Evolutionary conservation across 257 asterid genomes (phyloP), one percentile per base, ranked within the genome.

Genomic region (Perilla frutescens): DNA sequence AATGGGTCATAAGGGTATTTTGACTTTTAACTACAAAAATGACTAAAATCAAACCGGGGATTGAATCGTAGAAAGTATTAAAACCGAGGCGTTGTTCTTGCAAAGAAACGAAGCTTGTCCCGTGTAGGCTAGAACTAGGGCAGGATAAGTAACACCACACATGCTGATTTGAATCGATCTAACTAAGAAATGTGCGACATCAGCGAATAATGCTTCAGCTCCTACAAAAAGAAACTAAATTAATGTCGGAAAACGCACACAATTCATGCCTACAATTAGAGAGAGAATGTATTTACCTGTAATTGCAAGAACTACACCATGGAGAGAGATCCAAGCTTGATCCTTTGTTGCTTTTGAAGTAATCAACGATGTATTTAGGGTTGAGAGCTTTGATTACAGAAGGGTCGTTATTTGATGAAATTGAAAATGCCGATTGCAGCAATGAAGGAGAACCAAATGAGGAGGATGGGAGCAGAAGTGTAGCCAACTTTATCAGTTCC

Each of bases 401-500:
- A 4, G 82, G 74, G 53, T 88, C 96, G 31, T n/a, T 84, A 41
- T 60, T 81, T 88, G 77, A 86, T n/a, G 70, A 90, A 84, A 45
- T 90, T 90, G 84, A 72, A 86, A 1, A 88, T 11, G 1, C 96
- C 96, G 20, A 88, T 69, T 1, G 77, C 78, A 13, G 84, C 79
- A 6, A 82, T 83, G 32, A 85, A 72, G 0, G 54, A 1, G 77
- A 88, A 90, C 96, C 96, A 88, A 5, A 82, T 3, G 3, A 76
- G 50, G 13, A 88, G 58, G 56, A 84, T 60, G 31, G 96, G 95
- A 14, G 92, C 95, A 70, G 88, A 90, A 4, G 66, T 62, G 72
- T 81, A 90, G 26, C 96, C 96, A 10, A 87, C 90, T 80, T 85
- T 88, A 60, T 88, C 96, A 0, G 90, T 90, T 20, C 93, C 95